A percentile compares a stretch with the other conserved stretches of the same genome.
phyloP scores from a whole-genome alignment of 2,329 filamentous ascomycete genomes.

The Fusarium abutilonis region DNA sequence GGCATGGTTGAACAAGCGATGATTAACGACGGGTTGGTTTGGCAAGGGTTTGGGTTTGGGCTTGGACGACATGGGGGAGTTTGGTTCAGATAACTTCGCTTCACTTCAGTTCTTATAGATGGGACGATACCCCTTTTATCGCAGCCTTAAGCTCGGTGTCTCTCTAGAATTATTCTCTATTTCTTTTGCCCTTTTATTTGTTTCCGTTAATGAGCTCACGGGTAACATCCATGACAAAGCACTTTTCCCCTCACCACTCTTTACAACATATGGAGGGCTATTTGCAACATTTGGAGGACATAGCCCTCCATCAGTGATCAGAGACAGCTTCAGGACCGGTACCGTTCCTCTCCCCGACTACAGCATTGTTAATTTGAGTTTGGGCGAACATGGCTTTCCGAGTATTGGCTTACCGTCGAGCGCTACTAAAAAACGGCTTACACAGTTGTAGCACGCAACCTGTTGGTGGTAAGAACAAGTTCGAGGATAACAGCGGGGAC shows the following conservation, averaged over 20 bases:
- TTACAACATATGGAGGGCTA: no score
- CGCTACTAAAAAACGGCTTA: constrained; percentile 84
- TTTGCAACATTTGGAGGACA: constrained; percentile 13
- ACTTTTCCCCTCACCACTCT: not conserved
- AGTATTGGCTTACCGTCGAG: constrained; percentile 70
- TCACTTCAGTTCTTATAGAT: constrained; percentile 49
- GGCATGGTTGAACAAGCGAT: constrained; percentile 40
- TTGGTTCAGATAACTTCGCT: constrained; percentile 36
- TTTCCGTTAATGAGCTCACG: constrained; percentile 2
- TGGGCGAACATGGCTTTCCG: constrained; percentile 14
- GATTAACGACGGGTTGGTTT: constrained; percentile 42
- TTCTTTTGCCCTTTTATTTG: constrained; percentile 2
- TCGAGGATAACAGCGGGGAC: not conserved
- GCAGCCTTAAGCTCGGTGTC: constrained; percentile 32
- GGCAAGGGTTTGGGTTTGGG: constrained; percentile 17
- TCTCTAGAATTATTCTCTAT: constrained; percentile 15
- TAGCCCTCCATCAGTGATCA: constrained; percentile 46
- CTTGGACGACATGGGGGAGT: constrained; percentile 33
- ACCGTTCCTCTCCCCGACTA: constrained; percentile 68
- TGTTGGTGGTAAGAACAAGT: constrained; percentile 43
- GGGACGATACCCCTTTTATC: constrained; percentile 53
- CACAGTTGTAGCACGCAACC: constrained; percentile 83
- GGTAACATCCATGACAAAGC: constrained; percentile 3
- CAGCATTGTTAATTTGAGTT: constrained; percentile 42
- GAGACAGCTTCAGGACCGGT: constrained; percentile 58